Conservation (phyloP, 2,329 filamentous ascomycete genomes). For the Volutella citrinella region DNA sequence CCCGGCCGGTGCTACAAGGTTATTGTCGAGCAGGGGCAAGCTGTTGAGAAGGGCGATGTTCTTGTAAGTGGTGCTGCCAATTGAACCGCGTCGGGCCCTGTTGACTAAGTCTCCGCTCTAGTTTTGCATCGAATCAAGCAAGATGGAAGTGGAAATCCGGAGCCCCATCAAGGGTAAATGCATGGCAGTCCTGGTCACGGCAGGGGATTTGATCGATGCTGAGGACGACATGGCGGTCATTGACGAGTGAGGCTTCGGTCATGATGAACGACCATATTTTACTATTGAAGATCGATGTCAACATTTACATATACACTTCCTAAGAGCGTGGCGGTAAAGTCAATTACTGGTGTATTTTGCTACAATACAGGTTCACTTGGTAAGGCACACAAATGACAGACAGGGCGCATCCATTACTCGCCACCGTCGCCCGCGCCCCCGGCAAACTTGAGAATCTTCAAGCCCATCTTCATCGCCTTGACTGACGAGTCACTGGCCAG, state of each 20-base stretch:
- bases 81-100: not conserved
- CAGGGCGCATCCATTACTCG: too few relatives aligned
- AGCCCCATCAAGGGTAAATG: slow-evolving; percentile 26
- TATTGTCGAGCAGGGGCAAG: slow-evolving; percentile 21
- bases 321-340: too few relatives aligned
- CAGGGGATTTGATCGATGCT: slow-evolving; percentile 28
- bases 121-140: slow-evolving; percentile 34
- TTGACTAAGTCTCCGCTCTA: slow-evolving; percentile 1
- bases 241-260: slow-evolving; percentile 12
- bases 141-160: slow-evolving; percentile 36
- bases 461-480: too few relatives aligned
- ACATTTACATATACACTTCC: too few relatives aligned
- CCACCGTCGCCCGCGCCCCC: too few relatives aligned
- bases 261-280: too few relatives aligned
- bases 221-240: slow-evolving; percentile 26
- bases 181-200: slow-evolving; percentile 20
- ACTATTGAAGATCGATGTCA: too few relatives aligned
- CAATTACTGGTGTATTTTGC: too few relatives aligned
- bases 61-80: slow-evolving; percentile 26
- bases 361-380: too few relatives aligned
- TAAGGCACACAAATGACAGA: too few relatives aligned
- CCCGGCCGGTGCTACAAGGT: slow-evolving; percentile 34
- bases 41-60: slow-evolving; percentile 26
- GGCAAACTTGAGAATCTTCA: too few relatives aligned
- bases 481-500: too few relatives aligned